Conservation (phyloP, 345 rosid genomes). For the Euphorbia peplus region DNA sequence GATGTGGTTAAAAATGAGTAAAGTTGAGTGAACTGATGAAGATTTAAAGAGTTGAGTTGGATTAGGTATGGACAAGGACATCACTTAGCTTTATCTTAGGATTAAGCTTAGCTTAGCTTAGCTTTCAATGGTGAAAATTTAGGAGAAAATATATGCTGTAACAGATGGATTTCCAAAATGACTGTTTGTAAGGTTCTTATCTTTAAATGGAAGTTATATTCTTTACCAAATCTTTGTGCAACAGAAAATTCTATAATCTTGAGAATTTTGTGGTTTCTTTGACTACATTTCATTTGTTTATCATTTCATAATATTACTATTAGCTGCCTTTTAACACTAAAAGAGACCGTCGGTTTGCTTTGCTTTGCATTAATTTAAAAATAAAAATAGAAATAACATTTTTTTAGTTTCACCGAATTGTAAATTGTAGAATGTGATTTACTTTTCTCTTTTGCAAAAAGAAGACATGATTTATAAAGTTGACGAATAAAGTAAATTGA, state of each 20-base stretch:
- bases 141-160: not conserved
- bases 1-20: constrained; percentile 6
- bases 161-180: constrained; percentile 18
- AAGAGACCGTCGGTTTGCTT: too few relatives aligned
- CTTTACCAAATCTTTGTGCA: constrained; percentile 16
- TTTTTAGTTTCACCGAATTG: too few relatives aligned
- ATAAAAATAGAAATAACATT: too few relatives aligned
- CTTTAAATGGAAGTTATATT: constrained; percentile 25
- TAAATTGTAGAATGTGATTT: too few relatives aligned
- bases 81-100: too few relatives aligned
- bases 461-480: too few relatives aligned
- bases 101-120: constrained; percentile 1
- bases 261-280: not conserved
- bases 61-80: not conserved
- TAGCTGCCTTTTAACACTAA: too few relatives aligned
- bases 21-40: not conserved
- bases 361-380: too few relatives aligned
- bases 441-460: too few relatives aligned
- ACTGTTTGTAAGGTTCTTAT: constrained; percentile 4
- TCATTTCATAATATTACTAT: too few relatives aligned
- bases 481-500: too few relatives aligned
- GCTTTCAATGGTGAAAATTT: not conserved
- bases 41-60: not conserved
- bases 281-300: not conserved
- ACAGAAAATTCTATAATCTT: too few relatives aligned